Base-by-base conservation (phyloP, 371 early-diverging fungal species). In the Globomyces sp. region DNA sequence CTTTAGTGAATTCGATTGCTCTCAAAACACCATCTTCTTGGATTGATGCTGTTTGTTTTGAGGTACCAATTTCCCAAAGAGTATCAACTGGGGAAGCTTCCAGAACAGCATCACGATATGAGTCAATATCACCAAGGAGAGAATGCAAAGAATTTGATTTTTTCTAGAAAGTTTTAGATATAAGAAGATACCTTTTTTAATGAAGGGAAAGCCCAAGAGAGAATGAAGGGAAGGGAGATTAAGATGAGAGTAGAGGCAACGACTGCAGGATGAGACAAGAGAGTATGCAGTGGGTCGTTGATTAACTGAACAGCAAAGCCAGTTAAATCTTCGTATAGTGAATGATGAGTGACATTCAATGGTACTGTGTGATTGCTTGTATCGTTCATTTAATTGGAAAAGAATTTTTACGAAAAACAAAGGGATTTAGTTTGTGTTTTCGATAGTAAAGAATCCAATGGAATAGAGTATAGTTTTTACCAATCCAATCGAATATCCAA, bases 1-100 rank as follows among this genome's bases (percentile, higher is more conserved):
- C 53, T 8, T 41, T 13, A 40, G 67, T 59, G 39, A 74, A 71
- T 47, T 74, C 74, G 65, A 80, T 72, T 1, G 68, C 69, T 39
- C 75, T 71, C 36, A 80, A 68, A 13, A 58, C 53, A 36, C 74
- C 78, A 41, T 77, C 74, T 58, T 77, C 78, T 10, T 74, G 63
- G 1, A 80, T 76, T 5, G 78, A 70, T 13, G 73, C 68, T 49
- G 78, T 70, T 34, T 63, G 67, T 44, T 43, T 61, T 46, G 73
- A 73, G 42, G 77, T 70, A 37, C 80, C 80, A 42, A 80, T 66
- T 42, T 72, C 67, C 73, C 69, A 77, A 4, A 64, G 6, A 3
- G 13, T 6, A 10, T 64, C 58, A 8, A 62, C 48, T 4, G 6
- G 4, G 6, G 68, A 46, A 36, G 68, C 67, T 39, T 63, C 44